Percentiles rank a stretch among this genome's conserved stretches.
Evolutionary conservation across 176 grass and related monocot species (phyloP).

Genomic region (Ananas comosus): DNA sequence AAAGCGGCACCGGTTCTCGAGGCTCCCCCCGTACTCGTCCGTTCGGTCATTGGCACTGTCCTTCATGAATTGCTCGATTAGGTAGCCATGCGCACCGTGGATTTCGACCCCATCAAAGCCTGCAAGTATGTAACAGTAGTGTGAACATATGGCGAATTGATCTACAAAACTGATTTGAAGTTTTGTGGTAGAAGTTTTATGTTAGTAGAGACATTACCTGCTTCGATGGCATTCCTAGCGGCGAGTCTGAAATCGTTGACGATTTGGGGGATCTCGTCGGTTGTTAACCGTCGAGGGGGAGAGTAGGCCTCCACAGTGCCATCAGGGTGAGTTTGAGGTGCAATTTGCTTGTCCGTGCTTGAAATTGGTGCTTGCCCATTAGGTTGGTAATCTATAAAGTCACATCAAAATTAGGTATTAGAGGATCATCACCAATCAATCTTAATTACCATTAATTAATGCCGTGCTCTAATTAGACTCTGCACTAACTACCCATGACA

Average conservation of each 20-base stretch:
- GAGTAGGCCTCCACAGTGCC: not conserved
- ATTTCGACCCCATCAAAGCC: constrained; percentile 5
- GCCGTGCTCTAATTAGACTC: no score
- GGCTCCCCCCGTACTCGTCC: constrained; percentile 11
- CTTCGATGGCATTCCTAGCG: constrained; percentile 25
- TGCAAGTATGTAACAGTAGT: not conserved
- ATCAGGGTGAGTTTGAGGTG: not conserved
- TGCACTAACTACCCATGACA: no score
- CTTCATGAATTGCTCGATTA: constrained; percentile 17
- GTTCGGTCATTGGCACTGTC: constrained; percentile 9
- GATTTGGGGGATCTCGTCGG: constrained; percentile 24
- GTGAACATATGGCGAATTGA: not conserved
- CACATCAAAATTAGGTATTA: no score
- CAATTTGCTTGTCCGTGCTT: constrained; percentile 11
- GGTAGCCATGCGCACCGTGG: constrained; percentile 6
- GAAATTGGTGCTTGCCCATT: constrained; percentile 18
- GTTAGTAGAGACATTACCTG: constrained; percentile 4
- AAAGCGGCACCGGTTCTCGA: constrained; percentile 12
- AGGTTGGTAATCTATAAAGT: constrained; percentile 16
- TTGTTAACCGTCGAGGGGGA: constrained; percentile 12
- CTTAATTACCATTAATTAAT: no score
- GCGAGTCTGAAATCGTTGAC: constrained; percentile 28
- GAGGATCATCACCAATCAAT: no score
- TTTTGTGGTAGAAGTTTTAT: no score
- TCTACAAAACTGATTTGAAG: not conserved